phyloP scores from a whole-genome alignment of 306 rosid species.

The Sicyos edulis region DNA sequence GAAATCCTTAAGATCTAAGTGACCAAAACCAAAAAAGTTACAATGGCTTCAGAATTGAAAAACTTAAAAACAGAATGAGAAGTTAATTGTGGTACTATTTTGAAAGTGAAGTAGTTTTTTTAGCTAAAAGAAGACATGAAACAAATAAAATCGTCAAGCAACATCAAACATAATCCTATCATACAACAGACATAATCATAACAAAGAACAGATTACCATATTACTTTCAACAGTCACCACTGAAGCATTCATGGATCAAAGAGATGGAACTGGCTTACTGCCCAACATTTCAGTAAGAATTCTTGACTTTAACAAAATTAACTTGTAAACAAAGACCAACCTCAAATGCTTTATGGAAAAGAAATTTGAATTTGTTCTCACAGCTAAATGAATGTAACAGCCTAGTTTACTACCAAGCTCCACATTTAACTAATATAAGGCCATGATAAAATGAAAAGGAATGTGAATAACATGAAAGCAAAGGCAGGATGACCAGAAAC shows the following conservation, averaged over 20 bases:
- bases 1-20: too few species aligned
- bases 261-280: background rate
- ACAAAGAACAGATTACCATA: background rate
- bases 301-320: background rate
- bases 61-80: background rate
- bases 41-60: background rate
- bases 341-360: background rate
- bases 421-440: background rate
- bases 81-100: background rate
- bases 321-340: background rate
- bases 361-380: background rate
- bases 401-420: conserved; percentile 4
- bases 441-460: background rate
- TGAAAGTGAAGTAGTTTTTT: background rate
- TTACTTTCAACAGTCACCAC: background rate
- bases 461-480: conserved; percentile 5
- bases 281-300: background rate
- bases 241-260: background rate
- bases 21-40: background rate
- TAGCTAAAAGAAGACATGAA: background rate
- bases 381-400: background rate
- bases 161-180: background rate
- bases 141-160: background rate
- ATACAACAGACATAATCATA: background rate
- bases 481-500: conserved; percentile 18